These are phyloP conservation scores for Phialemoniopsis sp. DNA, from an alignment of 2,329 filamentous ascomycete species.

Conservation along the genomic window DNA sequence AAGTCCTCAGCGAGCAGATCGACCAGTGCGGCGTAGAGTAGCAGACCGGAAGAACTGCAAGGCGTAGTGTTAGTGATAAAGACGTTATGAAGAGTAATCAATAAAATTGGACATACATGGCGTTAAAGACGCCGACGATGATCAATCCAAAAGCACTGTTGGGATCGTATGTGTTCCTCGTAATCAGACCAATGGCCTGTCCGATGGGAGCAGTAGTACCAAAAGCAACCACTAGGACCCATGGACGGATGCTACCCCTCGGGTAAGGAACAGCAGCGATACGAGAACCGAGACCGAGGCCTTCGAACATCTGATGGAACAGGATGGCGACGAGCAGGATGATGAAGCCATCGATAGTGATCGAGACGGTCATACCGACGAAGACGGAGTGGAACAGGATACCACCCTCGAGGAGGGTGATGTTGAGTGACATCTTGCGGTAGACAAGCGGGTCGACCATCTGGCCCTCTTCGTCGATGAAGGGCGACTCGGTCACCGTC, in stretches of 20 bases:
- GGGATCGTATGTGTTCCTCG: slow-evolving; percentile 55
- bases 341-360: slow-evolving; percentile 63
- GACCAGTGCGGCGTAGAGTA: slow-evolving; percentile 60
- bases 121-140: slow-evolving; percentile 62
- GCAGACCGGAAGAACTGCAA: slow-evolving; percentile 50
- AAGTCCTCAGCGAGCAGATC: slow-evolving; percentile 64
- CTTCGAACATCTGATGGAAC: slow-evolving; percentile 69
- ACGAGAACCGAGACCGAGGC: slow-evolving; percentile 65
- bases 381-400: slow-evolving; percentile 78
- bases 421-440: slow-evolving; percentile 66
- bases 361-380: slow-evolving; percentile 68
- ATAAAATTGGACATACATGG: slow-evolving; percentile 42
- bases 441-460: slow-evolving; percentile 40
- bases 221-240: slow-evolving; percentile 58
- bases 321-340: slow-evolving; percentile 65
- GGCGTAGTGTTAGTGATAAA: slow-evolving; percentile 4
- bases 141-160: slow-evolving; percentile 60
- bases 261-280: slow-evolving; percentile 64
- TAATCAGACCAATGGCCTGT: slow-evolving; percentile 57
- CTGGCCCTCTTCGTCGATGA: slow-evolving; percentile 39
- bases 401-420: slow-evolving; percentile 70
- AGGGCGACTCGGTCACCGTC: slow-evolving; percentile 24
- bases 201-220: slow-evolving; percentile 61
- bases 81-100: too few relatives aligned
- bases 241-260: slow-evolving; percentile 51